These are phyloP conservation scores for Xylaria palmicola DNA, from an alignment of 495 filamentous ascomycete genomes.

Conservation along the genomic window DNA sequence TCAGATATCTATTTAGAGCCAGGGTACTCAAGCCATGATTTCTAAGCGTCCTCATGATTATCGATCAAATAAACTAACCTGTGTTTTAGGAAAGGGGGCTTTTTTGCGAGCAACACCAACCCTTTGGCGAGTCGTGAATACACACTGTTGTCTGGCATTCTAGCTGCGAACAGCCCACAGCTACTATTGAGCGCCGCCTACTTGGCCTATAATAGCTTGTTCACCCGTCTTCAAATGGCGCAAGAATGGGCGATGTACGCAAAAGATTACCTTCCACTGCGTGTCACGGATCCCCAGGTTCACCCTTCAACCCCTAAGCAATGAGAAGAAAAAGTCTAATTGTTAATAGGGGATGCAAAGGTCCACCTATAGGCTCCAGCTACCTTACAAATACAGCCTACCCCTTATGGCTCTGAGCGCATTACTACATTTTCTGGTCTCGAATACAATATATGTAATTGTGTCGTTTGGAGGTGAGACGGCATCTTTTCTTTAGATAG, in stretches of 20 bases:
- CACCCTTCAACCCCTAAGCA: background rate
- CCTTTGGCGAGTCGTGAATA: too few relatives aligned
- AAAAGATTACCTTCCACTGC: constrained; percentile 34
- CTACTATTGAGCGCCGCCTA: too few relatives aligned
- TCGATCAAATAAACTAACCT: too few relatives aligned
- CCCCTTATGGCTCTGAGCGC: constrained; percentile 20
- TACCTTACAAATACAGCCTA: constrained; percentile 27
- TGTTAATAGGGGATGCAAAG: constrained; percentile 6
- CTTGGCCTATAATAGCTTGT: constrained; percentile 24
- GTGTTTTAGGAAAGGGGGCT: too few relatives aligned
- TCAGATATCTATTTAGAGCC: too few relatives aligned
- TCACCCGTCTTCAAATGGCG: constrained; percentile 26
- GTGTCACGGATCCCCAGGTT: constrained; percentile 44
- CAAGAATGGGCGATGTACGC: constrained; percentile 22
- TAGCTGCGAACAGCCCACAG: too few relatives aligned
- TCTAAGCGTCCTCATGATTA: too few relatives aligned
- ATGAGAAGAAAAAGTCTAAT: background rate
- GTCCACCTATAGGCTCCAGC: constrained; percentile 22
- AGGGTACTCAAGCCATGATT: too few relatives aligned
- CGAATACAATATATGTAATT: constrained; percentile 14
- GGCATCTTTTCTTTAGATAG: too few relatives aligned
- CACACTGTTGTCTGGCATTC: too few relatives aligned
- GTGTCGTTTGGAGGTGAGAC: constrained; percentile 2
- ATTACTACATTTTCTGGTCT: constrained; percentile 24
- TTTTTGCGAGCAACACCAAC: too few relatives aligned